Percentiles rank a stretch among this genome's conserved stretches.
Evolutionary conservation across 805 yeast species (phyloP).

Genomic region (Ogataea glucozyma): DNA sequence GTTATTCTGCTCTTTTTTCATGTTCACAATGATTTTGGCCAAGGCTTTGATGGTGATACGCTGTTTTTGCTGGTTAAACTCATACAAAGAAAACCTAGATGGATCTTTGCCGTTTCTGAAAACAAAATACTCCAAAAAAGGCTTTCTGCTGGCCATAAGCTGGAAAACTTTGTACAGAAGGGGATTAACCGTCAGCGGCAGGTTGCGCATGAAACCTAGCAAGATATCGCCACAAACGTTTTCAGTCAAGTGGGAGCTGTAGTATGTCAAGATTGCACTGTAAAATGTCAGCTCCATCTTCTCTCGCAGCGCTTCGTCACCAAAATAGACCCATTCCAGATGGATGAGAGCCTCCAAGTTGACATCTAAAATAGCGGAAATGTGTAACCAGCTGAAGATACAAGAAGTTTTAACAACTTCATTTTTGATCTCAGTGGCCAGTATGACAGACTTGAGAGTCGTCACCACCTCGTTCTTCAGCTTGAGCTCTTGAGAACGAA

Average conservation of each 20-base stretch:
- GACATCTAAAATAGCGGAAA: slow-evolving; percentile 16
- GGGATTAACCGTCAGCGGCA: slow-evolving; percentile 18
- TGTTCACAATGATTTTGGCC: slow-evolving; percentile 22
- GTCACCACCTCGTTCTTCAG: slow-evolving; percentile 20
- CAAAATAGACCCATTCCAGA: slow-evolving; percentile 35
- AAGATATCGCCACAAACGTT: slow-evolving; percentile 15
- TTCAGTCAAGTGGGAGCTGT: slow-evolving; percentile 10
- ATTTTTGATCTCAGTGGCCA: slow-evolving; percentile 13
- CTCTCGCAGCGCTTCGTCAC: slow-evolving; percentile 16
- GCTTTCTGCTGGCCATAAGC: slow-evolving; percentile 12
- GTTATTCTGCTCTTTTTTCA: slow-evolving; percentile 10
- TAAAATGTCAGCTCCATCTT: slow-evolving; percentile 29
- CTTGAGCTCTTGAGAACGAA: slow-evolving; percentile 4
- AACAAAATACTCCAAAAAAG: slow-evolving; percentile 15
- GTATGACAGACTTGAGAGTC: slow-evolving; percentile 20
- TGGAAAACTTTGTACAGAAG: slow-evolving; percentile 21
- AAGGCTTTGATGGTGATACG: slow-evolving; percentile 24
- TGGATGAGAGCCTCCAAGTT: slow-evolving; percentile 26
- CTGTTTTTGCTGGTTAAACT: slow-evolving; percentile 19
- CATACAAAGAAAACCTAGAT: slow-evolving; percentile 16
- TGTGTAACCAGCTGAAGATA: slow-evolving; percentile 24
- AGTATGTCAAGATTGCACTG: slow-evolving; percentile 21
- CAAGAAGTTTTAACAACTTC: slow-evolving; percentile 18
- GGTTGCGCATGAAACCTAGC: slow-evolving; percentile 17
- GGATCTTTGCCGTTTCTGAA: slow-evolving; percentile 27